Evolutionary conservation across 2,329 filamentous ascomycete genomes (phyloP).

Genomic region (Alternaria longipes): DNA sequence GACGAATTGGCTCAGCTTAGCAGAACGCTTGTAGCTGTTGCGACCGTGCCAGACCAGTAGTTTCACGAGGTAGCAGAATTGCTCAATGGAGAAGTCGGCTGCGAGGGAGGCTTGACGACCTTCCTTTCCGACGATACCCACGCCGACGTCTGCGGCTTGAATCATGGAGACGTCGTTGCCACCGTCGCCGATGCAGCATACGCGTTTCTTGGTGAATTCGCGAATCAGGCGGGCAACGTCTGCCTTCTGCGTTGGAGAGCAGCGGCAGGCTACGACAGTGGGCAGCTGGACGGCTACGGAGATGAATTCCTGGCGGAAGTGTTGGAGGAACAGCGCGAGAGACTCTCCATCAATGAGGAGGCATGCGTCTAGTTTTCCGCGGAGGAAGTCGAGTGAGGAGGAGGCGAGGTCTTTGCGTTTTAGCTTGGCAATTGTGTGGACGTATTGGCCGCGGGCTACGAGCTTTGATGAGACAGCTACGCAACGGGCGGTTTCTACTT

Average conservation of each 20-base stretch:
- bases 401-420: slow-evolving; percentile 85
- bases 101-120: slow-evolving; percentile 93
- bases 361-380: slow-evolving; percentile 84
- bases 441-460: slow-evolving; percentile 91
- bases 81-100: slow-evolving; percentile 94
- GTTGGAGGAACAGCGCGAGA: slow-evolving; percentile 79
- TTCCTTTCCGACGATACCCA: slow-evolving; percentile 98
- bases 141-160: slow-evolving; percentile 95
- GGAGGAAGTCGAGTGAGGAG: slow-evolving; percentile 87
- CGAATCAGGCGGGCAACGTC: slow-evolving; percentile 92
- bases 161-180: slow-evolving; percentile 99
- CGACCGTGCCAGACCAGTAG: slow-evolving; percentile 98
- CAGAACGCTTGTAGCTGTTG: slow-evolving; percentile 95
- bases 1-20: slow-evolving; percentile 96
- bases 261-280: slow-evolving; percentile 93
- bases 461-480: slow-evolving; percentile 95
- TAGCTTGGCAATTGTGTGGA: slow-evolving; percentile 89
- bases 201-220: slow-evolving; percentile 88
- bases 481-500: slow-evolving; percentile 96
- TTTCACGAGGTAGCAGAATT: slow-evolving; percentile 95
- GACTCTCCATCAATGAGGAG: slow-evolving; percentile 96
- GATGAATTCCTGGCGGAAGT: slow-evolving; percentile 87
- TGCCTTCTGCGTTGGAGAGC: slow-evolving; percentile 96
- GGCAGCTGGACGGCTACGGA: slow-evolving; percentile 86
- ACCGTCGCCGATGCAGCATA: slow-evolving; percentile 97